A percentile compares a stretch with the other conserved stretches of the same genome.
phyloP scores from a whole-genome alignment of 1,284 basidiomycete species.

The Phenoliferia sp. region DNA sequence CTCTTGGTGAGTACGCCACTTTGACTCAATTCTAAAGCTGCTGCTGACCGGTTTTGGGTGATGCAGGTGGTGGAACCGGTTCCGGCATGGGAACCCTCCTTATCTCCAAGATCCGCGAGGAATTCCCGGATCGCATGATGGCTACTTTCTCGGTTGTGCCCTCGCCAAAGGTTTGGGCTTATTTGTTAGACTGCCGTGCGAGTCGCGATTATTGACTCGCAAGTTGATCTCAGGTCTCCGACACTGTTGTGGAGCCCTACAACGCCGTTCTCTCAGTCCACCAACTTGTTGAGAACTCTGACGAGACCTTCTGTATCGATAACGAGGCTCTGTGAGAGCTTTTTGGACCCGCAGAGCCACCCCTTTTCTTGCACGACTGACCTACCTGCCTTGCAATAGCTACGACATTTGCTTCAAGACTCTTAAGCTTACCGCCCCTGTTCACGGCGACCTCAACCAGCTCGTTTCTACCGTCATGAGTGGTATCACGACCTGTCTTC shows the following conservation, averaged over 20 bases:
- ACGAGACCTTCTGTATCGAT: constrained; percentile 66
- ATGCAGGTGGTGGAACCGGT: constrained; percentile 54
- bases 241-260: constrained; percentile 56
- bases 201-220: background rate
- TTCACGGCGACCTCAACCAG: constrained; percentile 95
- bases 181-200: background rate
- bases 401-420: constrained; percentile 96
- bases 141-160: constrained; percentile 51
- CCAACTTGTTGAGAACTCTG: constrained; percentile 59
- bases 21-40: background rate
- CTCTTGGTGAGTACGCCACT: constrained; percentile 46
- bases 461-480: constrained; percentile 98
- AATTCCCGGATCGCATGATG: constrained; percentile 61
- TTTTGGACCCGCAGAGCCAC: constrained; percentile 40
- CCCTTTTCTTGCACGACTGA: background rate
- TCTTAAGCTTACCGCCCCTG: constrained; percentile 86
- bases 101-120: constrained; percentile 56
- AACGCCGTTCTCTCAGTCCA: constrained; percentile 58
- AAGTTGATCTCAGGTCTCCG: constrained; percentile 47
- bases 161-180: background rate
- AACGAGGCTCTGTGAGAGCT: constrained; percentile 83
- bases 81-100: constrained; percentile 59
- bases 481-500: constrained; percentile 89
- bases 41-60: background rate
- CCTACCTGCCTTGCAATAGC: background rate